Evolutionary conservation across 441 rosid species (phyloP), one percentile per base, ranked within the genome.

Genomic region (Populus hybrid): DNA sequence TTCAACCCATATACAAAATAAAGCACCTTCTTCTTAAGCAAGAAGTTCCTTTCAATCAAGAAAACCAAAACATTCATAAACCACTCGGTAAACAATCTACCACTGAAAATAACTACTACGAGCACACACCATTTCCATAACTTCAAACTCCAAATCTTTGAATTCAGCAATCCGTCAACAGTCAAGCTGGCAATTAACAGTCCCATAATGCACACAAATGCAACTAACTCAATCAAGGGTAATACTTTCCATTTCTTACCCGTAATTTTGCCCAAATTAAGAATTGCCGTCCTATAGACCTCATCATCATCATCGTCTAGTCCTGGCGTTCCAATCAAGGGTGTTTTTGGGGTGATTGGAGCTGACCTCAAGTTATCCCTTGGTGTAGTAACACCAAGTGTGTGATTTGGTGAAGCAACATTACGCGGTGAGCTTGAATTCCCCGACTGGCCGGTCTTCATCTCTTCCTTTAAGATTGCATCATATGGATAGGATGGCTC

Each of bases 121-220:
- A 89, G 76, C 61, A 84, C 87, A 72, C 85, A 86, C 93, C 91
- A 89, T 86, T 87, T 89, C 93, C 90, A 91, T 63, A 88, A 50
- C n/a, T 83, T 81, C 80, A 88, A 79, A n/a, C 89, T 68, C 93
- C 89, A 85, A 69, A 89, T 68, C 56, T 61, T 16, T 12, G 79
- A 10, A 56, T 76, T 56, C 35, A 78, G 29, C 83, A 88, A 74
- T 66, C 38, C 63, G 2, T 87, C 79, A 26, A 84, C 11, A 4
- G 87, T 89, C 82, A 87, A 89, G 78, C 94, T 89, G 78, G 89
- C 90, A 77, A 89, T 75, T 74, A 93, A 80, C 83, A 85, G 53
- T n/a, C 78, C 87, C 1, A 86, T 12, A 61, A 89, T 75, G 74
- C 71, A 81, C 28, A 77, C 21, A 77, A 89, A 89, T 5, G 82